Percentiles rank a stretch among this genome's conserved stretches.
phyloP scores from a whole-genome alignment of 2,329 filamentous ascomycete genomes.

The Aspergillus chevalieri region DNA sequence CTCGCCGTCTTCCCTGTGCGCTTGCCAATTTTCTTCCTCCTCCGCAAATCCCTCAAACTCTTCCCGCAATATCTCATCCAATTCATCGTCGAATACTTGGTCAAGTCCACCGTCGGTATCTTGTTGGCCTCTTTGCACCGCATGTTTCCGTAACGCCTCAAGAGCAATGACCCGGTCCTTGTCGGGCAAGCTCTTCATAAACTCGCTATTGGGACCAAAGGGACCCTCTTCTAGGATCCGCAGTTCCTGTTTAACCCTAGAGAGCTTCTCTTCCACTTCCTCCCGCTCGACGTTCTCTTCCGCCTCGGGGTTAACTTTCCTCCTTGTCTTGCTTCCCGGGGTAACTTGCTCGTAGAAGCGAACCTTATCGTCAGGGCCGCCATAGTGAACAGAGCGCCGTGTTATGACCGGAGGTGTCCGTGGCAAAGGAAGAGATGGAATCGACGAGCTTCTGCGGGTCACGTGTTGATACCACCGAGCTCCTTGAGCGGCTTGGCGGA shows the following conservation, averaged over 20 bases:
- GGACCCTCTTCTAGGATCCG: constrained; percentile 36
- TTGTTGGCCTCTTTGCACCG: constrained; percentile 29
- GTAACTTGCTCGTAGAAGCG: constrained; percentile 40
- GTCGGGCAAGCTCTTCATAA: constrained; percentile 38
- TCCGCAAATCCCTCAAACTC: constrained; percentile 32
- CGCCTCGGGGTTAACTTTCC: constrained; percentile 34
- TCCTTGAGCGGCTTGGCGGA: constrained; percentile 39
- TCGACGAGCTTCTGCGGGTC: constrained; percentile 28
- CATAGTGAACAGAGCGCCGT: constrained; percentile 25
- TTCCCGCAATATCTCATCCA: constrained; percentile 35
- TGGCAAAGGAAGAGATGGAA: constrained; percentile 15
- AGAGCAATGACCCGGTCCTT: constrained; percentile 36
- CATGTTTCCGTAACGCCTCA: constrained; percentile 38
- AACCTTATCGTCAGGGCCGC: constrained; percentile 36
- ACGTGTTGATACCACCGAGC: constrained; percentile 40
- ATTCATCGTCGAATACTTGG: constrained; percentile 36
- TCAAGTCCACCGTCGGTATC: constrained; percentile 22
- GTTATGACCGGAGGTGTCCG: constrained; percentile 28
- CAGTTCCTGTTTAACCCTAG: constrained; percentile 36
- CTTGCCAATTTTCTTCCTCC: constrained; percentile 34
- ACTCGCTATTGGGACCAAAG: constrained; percentile 38
- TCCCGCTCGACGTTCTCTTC: constrained; percentile 33
- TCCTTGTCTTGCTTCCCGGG: constrained; percentile 28
- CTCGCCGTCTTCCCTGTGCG: constrained; percentile 14
- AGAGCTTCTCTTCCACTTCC: constrained; percentile 32